Conservation (phyloP, 2,329 filamentous ascomycete genomes). For the Amauroascus verrucosus region DNA sequence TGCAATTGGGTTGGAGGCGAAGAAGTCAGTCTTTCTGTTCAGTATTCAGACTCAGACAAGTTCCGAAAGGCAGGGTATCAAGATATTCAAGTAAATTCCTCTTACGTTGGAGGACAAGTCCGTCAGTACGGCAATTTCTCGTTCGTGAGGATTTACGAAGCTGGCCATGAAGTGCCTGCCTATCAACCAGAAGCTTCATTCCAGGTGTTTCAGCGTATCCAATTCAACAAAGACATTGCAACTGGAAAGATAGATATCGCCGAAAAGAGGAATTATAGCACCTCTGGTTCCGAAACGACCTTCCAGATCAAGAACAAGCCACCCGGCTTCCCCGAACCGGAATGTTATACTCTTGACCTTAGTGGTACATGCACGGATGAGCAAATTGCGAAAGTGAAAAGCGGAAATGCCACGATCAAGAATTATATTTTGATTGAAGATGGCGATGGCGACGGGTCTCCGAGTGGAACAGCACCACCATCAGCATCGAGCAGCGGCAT, state of each 20-base stretch:
- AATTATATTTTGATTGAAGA: slow-evolving; percentile 38
- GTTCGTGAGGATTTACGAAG: slow-evolving; percentile 32
- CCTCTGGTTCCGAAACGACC: slow-evolving; percentile 28
- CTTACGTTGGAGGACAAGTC: slow-evolving; percentile 33
- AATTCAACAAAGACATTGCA: slow-evolving; percentile 44
- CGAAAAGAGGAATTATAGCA: slow-evolving; percentile 31
- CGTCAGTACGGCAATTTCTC: slow-evolving; percentile 34
- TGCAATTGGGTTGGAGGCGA: slow-evolving; percentile 45
- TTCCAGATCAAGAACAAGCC: slow-evolving; percentile 39
- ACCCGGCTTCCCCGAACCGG: slow-evolving; percentile 31
- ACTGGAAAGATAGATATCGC: slow-evolving; percentile 42
- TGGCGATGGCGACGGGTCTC: neutral
- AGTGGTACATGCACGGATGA: slow-evolving; percentile 36
- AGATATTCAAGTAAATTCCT: slow-evolving; percentile 25
- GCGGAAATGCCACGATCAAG: slow-evolving; percentile 39
- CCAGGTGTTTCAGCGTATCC: slow-evolving; percentile 44
- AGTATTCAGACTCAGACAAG: slow-evolving; percentile 29
- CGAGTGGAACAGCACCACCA: neutral
- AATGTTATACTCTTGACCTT: slow-evolving; percentile 37
- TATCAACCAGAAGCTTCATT: slow-evolving; percentile 48
- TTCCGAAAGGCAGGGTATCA: slow-evolving; percentile 40
- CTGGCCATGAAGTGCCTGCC: slow-evolving; percentile 35
- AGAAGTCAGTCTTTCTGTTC: slow-evolving; percentile 36
- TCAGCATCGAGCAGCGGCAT: neutral
- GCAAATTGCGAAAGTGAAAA: slow-evolving; percentile 33